A percentile compares a stretch with the other conserved stretches of the same genome.
Evolutionary conservation across 2,329 filamentous ascomycete species (phyloP).

Genomic region (Fusarium albosuccineum): DNA sequence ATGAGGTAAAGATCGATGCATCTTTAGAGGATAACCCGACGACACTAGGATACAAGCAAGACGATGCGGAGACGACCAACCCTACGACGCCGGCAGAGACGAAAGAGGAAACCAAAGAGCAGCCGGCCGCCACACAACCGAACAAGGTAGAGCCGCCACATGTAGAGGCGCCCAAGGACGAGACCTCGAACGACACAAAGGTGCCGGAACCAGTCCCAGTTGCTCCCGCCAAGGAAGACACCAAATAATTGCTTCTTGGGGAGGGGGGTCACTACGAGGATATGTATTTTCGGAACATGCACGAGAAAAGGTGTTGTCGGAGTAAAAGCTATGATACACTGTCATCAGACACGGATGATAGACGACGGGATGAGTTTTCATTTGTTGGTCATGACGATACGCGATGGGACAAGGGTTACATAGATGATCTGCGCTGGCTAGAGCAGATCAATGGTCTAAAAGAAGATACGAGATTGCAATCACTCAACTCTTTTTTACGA

Average conservation of each 20-base stretch:
- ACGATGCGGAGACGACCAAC: neutral
- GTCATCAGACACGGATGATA: conserved; percentile 17
- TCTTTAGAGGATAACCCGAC: conserved; percentile 1
- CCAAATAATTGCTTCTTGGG: conserved; percentile 3
- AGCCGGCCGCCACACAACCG: neutral
- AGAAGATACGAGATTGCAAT: conserved; percentile 5
- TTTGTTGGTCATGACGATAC: conserved; percentile 34
- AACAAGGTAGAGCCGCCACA: conserved; percentile 14
- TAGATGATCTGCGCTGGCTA: conserved; percentile 15
- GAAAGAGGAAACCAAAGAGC: neutral
- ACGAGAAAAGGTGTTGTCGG: neutral
- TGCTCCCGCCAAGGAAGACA: conserved; percentile 9
- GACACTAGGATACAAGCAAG: neutral
- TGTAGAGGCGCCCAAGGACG: conserved; percentile 7
- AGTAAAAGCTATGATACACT: conserved; percentile 12
- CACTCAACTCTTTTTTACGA: neutral
- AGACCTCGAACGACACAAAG: conserved; percentile 1
- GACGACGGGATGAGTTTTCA: conserved; percentile 36
- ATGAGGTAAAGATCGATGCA: neutral
- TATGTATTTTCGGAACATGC: neutral
- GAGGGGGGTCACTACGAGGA: neutral
- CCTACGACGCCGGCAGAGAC: neutral
- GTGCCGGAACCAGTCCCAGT: neutral
- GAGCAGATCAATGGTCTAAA: conserved; percentile 13
- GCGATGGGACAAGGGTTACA: conserved; percentile 12